phyloP scores from a whole-genome alignment of 2,329 filamentous ascomycete species.

The Didymosphaeria variabile region DNA sequence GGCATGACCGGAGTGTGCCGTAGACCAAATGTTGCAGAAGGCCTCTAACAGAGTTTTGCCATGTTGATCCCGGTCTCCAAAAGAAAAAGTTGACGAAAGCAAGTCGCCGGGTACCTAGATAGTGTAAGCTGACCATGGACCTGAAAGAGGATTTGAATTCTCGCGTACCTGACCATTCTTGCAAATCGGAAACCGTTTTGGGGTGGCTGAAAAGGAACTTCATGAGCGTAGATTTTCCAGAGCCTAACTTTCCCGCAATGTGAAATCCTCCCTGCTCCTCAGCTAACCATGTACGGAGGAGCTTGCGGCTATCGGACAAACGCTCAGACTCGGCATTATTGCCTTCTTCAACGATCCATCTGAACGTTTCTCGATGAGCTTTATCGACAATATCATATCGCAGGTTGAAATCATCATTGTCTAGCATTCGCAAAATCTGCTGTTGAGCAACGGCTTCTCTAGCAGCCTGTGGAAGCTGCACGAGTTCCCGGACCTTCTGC shows the following conservation, averaged over 20 bases:
- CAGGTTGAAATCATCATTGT: background rate
- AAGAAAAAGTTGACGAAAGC: constrained; percentile 38
- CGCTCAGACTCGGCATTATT: background rate
- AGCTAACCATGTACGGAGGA: constrained; percentile 18
- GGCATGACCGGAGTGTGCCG: constrained; percentile 17
- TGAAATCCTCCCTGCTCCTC: constrained; percentile 43
- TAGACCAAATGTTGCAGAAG: constrained; percentile 32
- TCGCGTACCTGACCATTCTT: constrained; percentile 25
- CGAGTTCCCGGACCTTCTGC: background rate
- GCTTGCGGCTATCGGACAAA: background rate
- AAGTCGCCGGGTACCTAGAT: background rate
- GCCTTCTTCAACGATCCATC: constrained; percentile 17
- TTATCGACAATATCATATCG: constrained; percentile 14
- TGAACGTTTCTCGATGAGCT: constrained; percentile 19
- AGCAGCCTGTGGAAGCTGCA: background rate
- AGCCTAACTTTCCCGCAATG: constrained; percentile 44
- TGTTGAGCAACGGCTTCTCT: constrained; percentile 5
- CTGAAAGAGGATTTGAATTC: too few species aligned
- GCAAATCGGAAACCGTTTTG: constrained; percentile 20
- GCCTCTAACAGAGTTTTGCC: constrained; percentile 36
- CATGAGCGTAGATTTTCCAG: constrained; percentile 47
- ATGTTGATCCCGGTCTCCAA: constrained; percentile 33
- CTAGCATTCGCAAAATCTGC: constrained; percentile 6
- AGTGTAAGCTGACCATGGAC: background rate
- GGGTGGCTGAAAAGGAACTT: constrained; percentile 33